phyloP scores from a whole-genome alignment of 495 filamentous ascomycete genomes.

The Aspergillus cavernicola region DNA sequence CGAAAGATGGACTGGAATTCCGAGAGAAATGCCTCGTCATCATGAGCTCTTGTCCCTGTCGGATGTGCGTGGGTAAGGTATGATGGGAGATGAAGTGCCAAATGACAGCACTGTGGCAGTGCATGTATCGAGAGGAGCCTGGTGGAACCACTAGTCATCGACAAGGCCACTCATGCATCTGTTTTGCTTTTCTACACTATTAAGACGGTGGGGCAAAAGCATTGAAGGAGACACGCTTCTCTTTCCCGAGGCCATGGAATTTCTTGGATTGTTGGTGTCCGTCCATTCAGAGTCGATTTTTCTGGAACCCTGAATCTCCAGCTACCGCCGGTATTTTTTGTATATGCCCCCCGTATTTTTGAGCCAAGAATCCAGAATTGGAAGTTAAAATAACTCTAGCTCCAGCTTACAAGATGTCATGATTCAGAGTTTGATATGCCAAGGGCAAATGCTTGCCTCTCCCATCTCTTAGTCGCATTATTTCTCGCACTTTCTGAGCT shows the following conservation, averaged over 20 bases:
- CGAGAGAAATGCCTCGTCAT: background rate
- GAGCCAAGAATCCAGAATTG: too few relatives aligned
- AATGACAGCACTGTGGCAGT: conserved; percentile 47
- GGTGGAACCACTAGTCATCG: conserved; percentile 22
- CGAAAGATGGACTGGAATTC: background rate
- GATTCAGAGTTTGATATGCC: background rate
- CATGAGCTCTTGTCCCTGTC: background rate
- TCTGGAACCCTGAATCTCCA: conserved; percentile 10
- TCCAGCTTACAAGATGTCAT: background rate
- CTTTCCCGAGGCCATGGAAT: background rate
- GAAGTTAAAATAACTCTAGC: too few relatives aligned
- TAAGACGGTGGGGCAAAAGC: background rate
- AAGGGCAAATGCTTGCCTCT: background rate
- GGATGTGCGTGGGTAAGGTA: background rate
- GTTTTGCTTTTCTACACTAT: conserved; percentile 3
- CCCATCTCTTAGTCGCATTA: background rate
- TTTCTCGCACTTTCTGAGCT: background rate
- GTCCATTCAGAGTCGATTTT: background rate
- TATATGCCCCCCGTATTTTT: background rate
- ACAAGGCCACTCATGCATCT: conserved; percentile 16
- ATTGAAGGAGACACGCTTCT: background rate
- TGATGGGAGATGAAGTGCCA: conserved; percentile 16
- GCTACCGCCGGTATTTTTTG: background rate
- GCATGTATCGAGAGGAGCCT: conserved; percentile 35
- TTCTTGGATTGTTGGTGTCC: background rate